Conservation (phyloP, 352 stramenopile species). For the Globisporangium acanthophoron region DNA sequence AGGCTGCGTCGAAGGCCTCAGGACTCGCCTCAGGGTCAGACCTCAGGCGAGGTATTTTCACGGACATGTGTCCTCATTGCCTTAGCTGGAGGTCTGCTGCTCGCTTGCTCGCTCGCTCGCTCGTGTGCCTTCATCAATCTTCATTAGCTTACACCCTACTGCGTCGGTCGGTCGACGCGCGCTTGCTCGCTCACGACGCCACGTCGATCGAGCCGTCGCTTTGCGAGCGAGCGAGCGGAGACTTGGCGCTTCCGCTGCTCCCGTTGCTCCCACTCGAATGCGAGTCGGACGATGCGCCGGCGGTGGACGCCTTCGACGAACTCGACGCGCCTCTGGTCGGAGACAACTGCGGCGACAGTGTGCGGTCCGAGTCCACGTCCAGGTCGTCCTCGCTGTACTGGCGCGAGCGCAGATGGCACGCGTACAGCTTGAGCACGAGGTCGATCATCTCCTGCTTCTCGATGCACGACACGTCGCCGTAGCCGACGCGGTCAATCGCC, state of each 20-base stretch:
- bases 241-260: not conserved
- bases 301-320: constrained; percentile 2
- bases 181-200: not conserved
- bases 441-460: constrained; percentile 82
- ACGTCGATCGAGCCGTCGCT: not conserved
- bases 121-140: no score
- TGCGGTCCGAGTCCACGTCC: not conserved
- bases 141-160: no score
- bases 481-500: constrained; percentile 60
- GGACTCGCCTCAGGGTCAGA: no score
- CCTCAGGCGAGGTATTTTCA: no score
- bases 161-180: no score
- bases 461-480: constrained; percentile 67
- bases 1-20: no score
- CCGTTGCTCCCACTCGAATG: not conserved
- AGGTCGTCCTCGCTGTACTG: constrained; percentile 37
- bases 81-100: no score
- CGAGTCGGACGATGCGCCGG: not conserved
- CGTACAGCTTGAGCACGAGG: constrained; percentile 76
- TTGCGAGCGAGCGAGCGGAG: constrained; percentile 1
- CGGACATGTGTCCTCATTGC: no score
- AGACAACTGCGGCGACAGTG: not conserved
- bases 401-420: constrained; percentile 34
- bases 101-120: no score
- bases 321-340: not conserved